Evolutionary conservation across 2,329 filamentous ascomycete genomes (phyloP), one percentile per base, ranked within the genome.

Genomic region (Exophiala aquamarina): DNA sequence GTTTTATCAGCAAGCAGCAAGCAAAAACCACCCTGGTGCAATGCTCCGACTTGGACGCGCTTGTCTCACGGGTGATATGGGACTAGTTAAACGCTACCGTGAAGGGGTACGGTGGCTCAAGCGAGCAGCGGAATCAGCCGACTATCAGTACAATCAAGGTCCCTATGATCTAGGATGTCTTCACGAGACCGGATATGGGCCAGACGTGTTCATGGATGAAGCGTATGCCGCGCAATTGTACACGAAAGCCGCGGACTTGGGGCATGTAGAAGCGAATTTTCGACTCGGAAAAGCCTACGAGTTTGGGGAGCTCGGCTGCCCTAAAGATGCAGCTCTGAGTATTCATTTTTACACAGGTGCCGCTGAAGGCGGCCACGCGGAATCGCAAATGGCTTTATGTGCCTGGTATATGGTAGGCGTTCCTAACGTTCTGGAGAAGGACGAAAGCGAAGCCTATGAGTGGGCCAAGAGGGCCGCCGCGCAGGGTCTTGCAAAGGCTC

Each of bases 371-470:
- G 89, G 89, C 1, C 87, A 96, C 62, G 77, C 90, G 0, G 79
- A 83, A 38, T 92, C 90, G 38, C 97, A 97, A 90, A 95, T 98
- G 91, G 92, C 92, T 3, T 76, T 98, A 7, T 98, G 93, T 69
- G 93, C 93, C 9, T 98, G 93, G 93, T 98, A 97, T 67, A 87
- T 97, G 78, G 87, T 97, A 32, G 93, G 93, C 9, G 93, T 93
- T 2, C 87, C 91, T 58, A 90, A 91, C 0, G 83, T 97, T 11
- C 72, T 98, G 17, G 91, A 95, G 51, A 95, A 93, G 69, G 92
- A 98, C 61, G 92, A 97, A 66, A 86, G 86, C 58, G 93, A 98
- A 68, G 93, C 93, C 8, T 97, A 94, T 62, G 91, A 95, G 66
- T 98, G 93, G 93, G 91, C 93, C 13, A 83, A 83, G 61, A 84